Base-by-base conservation (phyloP, 1,284 basidiomycete species). In the Grifola frondosa region DNA sequence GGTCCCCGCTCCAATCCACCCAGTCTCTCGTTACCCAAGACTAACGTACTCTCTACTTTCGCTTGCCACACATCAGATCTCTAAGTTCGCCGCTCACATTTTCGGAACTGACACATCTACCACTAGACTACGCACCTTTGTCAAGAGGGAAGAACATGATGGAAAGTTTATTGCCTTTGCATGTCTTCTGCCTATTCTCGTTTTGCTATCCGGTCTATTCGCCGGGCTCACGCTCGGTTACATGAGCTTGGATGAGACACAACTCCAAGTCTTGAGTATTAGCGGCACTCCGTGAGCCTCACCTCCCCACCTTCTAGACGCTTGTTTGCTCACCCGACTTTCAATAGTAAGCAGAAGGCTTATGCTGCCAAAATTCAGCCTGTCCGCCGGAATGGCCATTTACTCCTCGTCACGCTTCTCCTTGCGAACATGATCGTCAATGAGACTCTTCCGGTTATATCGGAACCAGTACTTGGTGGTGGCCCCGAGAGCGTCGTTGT, bases 171-270 rank as follows among this genome's bases (percentile, higher is more conserved):
- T 77, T 52, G 67, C 66, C 28, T 78, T 76, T 44, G 73, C 66
- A 15, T 52, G 67, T 31, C 73, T 82, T 50, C 80, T 81, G 23
- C 79, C 80, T 26, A 48, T 80, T 17, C 73, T 81, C 49, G 80
- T 81, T 53, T 57, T 80, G 57, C 54, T 78, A 44, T 81, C 78
- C 40, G 80, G 80, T 56, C 52, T 81, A 44, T 81, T 86, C 66
- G 84, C 84, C 46, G 84, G 81, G 53, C 66, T 91, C 50, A 90
- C 88, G 42, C 69, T 89, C 36, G 92, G 92, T 6, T 95, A 94
- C 66, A 94, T 96, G 88, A 90, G 86, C 56, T 75, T 95, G 57
- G 92, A 94, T 65, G 88, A 89, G 64, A 96, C 92, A 6, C 91
- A 95, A 71, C 76, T 96, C 20, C 85, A 88, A 58, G 92, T 96